Base-by-base conservation (phyloP, 768 basidiomycete genomes). In the Termitomyces sp. region DNA sequence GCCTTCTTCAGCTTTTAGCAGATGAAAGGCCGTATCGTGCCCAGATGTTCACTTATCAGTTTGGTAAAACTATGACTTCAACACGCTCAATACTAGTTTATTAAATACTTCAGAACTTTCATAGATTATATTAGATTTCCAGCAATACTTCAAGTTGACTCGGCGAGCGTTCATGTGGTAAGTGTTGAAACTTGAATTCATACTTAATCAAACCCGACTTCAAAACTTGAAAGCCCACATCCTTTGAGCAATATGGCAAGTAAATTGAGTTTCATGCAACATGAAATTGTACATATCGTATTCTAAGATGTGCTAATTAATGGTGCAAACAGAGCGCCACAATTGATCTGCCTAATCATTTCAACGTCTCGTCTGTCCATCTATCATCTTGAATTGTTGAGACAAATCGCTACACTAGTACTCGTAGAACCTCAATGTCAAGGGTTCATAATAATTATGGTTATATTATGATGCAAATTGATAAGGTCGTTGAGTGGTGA, bases 11-110 rank as follows among this genome's bases (percentile, higher is more conserved):
- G 25, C 25, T 25, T 25, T 25, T 25, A 25, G 25, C 25, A 25
- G 25, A 25, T 25, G 25, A 25, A 25, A 25, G 25, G 25, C 25
- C 25, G 25, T 25, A 25, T 25, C 25, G 1, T 25, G 25, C 0
- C 25, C 25, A 25, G 25, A 25, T 25, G 25, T 25, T 25, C 25
- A 25, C 25, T 25, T 25, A 1, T 25, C 25, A 85, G 88, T 85
- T 74, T 81, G 84, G 87, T 85, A 67, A 89, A 88, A 89, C 89
- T 89, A 91, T 91, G 85, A 85, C 77, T 85, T 77, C 79, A 70
- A 89, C 88, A 89, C 75, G n/a, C 36, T 64, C 34, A 12, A 17
- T 40, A 43, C 29, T 14, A 14, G 29, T 29, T 48, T 4, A 5
- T 48, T 29, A 42, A 15, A 42, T 15, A 15, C 17, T 1, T 14